Percentiles rank a stretch among this genome's conserved stretches.
Conservation (phyloP, 2,329 filamentous ascomycete genomes). For the Coniella lustricola region DNA sequence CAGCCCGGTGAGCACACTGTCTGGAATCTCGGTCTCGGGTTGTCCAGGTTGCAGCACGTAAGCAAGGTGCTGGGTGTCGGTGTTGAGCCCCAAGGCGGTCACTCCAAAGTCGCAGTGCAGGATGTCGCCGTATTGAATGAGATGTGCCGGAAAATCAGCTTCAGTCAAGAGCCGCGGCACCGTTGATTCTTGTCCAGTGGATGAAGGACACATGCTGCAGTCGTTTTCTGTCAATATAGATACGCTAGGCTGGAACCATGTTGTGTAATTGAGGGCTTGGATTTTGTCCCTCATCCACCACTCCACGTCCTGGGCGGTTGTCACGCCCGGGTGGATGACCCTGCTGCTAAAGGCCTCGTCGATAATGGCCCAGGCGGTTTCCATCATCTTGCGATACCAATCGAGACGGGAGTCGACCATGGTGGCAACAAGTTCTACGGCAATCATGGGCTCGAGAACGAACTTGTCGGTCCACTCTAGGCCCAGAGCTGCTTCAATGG, state of each 20-base stretch:
- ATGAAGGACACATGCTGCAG: conserved; percentile 11
- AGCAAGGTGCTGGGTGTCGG: conserved; percentile 43
- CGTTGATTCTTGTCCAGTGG: not conserved
- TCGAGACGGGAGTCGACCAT: conserved; percentile 32
- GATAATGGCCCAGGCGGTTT: conserved; percentile 46
- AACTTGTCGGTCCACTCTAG: conserved; percentile 32
- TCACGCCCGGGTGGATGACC: conserved; percentile 35
- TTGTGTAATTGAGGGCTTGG: conserved; percentile 42
- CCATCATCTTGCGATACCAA: conserved; percentile 39
- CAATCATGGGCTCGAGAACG: conserved; percentile 37
- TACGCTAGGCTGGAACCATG: conserved; percentile 44
- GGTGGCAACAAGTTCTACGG: conserved; percentile 38
- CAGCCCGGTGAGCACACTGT: conserved; percentile 34
- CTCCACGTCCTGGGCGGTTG: conserved; percentile 39
- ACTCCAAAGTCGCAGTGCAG: conserved; percentile 45
- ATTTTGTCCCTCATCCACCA: conserved; percentile 46
- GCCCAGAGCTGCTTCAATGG: conserved; percentile 29
- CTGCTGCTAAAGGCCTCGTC: conserved; percentile 36
- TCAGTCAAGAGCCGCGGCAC: not conserved
- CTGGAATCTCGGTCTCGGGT: conserved; percentile 34
- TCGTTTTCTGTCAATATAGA: conserved; percentile 30
- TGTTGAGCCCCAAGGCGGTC: conserved; percentile 39
- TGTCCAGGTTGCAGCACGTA: conserved; percentile 40
- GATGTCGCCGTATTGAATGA: conserved; percentile 38
- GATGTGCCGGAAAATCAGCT: conserved; percentile 16